These are phyloP conservation scores for Alternaria sp. DNA, from an alignment of 2,329 filamentous ascomycete species.

Conservation along the genomic window DNA sequence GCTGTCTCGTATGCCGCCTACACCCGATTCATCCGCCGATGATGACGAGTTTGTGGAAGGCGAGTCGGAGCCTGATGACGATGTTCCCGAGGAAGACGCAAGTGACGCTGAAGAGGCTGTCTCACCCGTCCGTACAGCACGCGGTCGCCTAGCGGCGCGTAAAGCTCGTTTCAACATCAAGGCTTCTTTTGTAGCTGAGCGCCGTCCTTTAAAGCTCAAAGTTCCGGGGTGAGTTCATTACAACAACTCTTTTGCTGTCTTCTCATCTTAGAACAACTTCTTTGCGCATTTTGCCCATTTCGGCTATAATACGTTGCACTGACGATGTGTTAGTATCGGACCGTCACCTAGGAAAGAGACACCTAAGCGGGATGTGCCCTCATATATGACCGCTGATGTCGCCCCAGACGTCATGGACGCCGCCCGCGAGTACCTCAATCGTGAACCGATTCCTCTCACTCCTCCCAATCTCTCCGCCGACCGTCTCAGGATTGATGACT, in stretches of 20 bases:
- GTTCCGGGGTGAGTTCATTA: background rate
- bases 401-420: slow-evolving; percentile 19
- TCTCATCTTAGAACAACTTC: background rate
- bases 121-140: slow-evolving; percentile 1
- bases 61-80: slow-evolving; percentile 23
- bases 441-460: slow-evolving; percentile 18
- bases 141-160: slow-evolving; percentile 19
- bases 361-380: background rate
- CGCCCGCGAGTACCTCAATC: slow-evolving; percentile 12
- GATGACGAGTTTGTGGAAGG: slow-evolving; percentile 32
- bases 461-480: slow-evolving; percentile 30
- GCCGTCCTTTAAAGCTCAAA: background rate
- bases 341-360: background rate
- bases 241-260: background rate
- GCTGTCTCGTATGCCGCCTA: slow-evolving; percentile 4
- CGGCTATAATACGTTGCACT: background rate
- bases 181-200: background rate
- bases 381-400: slow-evolving; percentile 1
- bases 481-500: slow-evolving; percentile 31
- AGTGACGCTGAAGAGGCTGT: slow-evolving; percentile 2
- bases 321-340: background rate
- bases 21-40: slow-evolving; percentile 12
- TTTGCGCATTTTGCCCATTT: background rate
- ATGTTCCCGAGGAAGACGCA: slow-evolving; percentile 13
- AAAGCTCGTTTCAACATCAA: slow-evolving; percentile 25